Conservation (phyloP, 73 alveolate species). For the Paramecium tetraurelia region DNA sequence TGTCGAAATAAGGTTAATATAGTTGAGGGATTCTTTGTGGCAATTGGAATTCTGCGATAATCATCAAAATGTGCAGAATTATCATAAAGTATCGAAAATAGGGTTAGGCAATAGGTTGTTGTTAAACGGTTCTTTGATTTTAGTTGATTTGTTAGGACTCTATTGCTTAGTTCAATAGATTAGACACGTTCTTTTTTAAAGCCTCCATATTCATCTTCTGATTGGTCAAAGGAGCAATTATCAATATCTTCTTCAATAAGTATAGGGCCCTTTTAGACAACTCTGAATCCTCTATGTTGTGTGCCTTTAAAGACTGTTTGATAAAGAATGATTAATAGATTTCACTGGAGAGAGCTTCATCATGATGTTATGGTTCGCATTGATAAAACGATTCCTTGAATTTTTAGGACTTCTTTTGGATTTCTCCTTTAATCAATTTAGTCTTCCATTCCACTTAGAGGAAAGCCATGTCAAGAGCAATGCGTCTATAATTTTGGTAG, state of each 20-base stretch:
- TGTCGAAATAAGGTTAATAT: not conserved
- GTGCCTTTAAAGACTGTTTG: not conserved
- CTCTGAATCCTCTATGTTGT: not conserved
- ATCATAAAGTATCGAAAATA: constrained; percentile 38
- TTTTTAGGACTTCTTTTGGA: not conserved
- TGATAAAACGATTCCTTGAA: not conserved
- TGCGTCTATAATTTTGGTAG: not conserved
- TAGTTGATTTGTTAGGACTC: not conserved
- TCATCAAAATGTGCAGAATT: not conserved
- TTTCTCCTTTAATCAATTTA: not conserved
- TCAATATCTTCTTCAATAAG: not conserved
- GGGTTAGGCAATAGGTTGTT: not conserved
- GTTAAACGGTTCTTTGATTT: not conserved
- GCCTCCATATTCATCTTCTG: constrained; percentile 13
- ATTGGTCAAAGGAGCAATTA: constrained; percentile 21
- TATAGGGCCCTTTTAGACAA: not conserved
- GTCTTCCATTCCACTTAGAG: constrained; percentile 41
- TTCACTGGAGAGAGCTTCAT: constrained; percentile 30
- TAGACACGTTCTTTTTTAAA: not conserved
- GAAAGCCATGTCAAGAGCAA: constrained; percentile 40
- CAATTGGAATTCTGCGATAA: not conserved
- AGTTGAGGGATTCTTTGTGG: not conserved
- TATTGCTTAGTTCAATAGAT: not conserved
- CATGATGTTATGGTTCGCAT: not conserved
- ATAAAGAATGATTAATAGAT: constrained; percentile 9